Evolutionary conservation across 352 stramenopile genomes (phyloP).

Genomic region (Phytophthora fragariaefolia): DNA sequence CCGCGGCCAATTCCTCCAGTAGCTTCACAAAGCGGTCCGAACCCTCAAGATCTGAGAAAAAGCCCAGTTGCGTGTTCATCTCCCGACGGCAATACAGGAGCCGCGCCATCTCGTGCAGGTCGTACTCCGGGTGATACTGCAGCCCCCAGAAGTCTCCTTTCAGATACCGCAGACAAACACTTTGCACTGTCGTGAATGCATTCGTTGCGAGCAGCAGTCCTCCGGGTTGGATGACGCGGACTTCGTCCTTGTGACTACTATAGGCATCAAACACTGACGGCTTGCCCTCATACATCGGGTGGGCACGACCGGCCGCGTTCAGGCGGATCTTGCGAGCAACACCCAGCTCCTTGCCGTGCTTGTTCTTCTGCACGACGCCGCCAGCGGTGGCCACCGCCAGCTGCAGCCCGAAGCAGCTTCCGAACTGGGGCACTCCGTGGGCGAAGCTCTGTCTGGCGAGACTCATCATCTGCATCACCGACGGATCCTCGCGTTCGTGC

Average conservation of each 20-base stretch:
- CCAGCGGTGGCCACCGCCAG: slow-evolving; percentile 63
- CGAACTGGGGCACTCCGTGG: slow-evolving; percentile 72
- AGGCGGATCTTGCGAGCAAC: slow-evolving; percentile 74
- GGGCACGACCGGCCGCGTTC: slow-evolving; percentile 56
- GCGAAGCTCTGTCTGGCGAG: slow-evolving; percentile 51
- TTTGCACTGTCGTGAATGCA: slow-evolving; percentile 65
- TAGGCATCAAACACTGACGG: slow-evolving; percentile 73
- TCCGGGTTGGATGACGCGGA: slow-evolving; percentile 61
- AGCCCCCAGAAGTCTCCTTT: slow-evolving; percentile 82
- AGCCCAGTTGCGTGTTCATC: slow-evolving; percentile 64
- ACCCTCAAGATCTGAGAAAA: slow-evolving; percentile 60
- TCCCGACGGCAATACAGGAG: slow-evolving; percentile 72
- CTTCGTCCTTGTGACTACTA: slow-evolving; percentile 81
- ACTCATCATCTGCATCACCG: slow-evolving; percentile 54
- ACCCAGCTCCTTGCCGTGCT: slow-evolving; percentile 67
- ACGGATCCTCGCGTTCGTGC: slow-evolving; percentile 58
- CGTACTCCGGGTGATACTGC: slow-evolving; percentile 84
- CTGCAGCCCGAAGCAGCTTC: slow-evolving; percentile 79
- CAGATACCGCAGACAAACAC: slow-evolving; percentile 55
- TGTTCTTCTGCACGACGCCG: slow-evolving; percentile 67
- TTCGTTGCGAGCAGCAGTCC: slow-evolving; percentile 64
- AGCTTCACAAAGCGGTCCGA: slow-evolving; percentile 58
- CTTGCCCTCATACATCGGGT: slow-evolving; percentile 82
- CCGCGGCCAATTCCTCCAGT: slow-evolving; percentile 60
- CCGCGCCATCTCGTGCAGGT: slow-evolving; percentile 79